Evolutionary conservation across 257 asterid species (phyloP), one percentile per base, ranked within the genome.

Genomic region (Ballota nigra): DNA sequence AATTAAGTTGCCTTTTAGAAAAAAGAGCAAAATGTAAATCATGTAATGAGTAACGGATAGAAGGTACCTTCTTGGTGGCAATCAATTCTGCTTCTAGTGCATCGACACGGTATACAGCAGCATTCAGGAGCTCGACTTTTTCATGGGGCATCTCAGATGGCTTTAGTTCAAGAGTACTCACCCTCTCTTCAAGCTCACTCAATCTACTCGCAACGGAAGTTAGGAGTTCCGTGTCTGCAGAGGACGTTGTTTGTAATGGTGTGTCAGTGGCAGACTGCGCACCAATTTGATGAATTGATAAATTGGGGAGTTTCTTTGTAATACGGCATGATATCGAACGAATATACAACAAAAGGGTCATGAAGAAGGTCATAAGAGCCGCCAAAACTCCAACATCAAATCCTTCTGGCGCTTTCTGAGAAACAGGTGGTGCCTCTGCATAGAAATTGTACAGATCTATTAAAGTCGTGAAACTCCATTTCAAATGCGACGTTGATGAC

Each of bases 31-130:
- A 63, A 26, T 3, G 29, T 26, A 26, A 26, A 26, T 26, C 29
- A 26, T 26, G 29, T 26, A 1, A 26, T 26, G 29, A 1, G 29
- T 1, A 26, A 26, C 29, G 3, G 2, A 26, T 26, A 36, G 43
- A 36, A 62, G 9, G 34, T 77, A 89, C 97, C 95, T 85, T 89
- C 76, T 91, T 87, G 68, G 97, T 89, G 43, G 97, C 86, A 81
- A 89, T 88, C 73, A 91, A 79, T 85, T 91, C 92, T 41, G 96
- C 95, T 83, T 91, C 97, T 24, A 91, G 77, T 70, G 87, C 96
- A 78, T 91, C 94, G 52, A 91, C 95, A n/a, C 97, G 88, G 76
- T 84, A 86, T 75, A 88, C 88, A 75, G 97, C 97, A 77, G 91
- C 92, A 79, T 91, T 84, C 63, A 91, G 82, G 86, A 91, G 79